Conservation (phyloP, 2,329 filamentous ascomycete species). For the Aspergillus viridinutans region DNA sequence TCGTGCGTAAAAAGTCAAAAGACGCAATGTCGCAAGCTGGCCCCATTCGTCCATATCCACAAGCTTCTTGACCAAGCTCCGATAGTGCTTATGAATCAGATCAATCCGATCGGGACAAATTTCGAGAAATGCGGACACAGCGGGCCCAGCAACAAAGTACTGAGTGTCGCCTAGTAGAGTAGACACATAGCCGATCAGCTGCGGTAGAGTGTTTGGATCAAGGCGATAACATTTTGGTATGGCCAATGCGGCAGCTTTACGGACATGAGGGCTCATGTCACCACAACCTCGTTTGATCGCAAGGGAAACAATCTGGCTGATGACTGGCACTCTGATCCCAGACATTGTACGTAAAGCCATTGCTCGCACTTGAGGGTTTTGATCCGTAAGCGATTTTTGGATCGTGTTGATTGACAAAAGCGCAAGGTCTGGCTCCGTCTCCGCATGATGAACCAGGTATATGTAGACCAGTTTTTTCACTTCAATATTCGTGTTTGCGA, state of each 20-base stretch:
- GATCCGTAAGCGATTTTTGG: slow-evolving; percentile 92
- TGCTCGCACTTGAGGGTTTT: slow-evolving; percentile 83
- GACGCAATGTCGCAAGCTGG: slow-evolving; percentile 73
- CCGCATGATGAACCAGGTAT: slow-evolving; percentile 93
- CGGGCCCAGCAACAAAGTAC: slow-evolving; percentile 94
- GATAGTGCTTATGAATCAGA: slow-evolving; percentile 86
- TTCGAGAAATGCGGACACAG: slow-evolving; percentile 82
- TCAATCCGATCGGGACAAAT: slow-evolving; percentile 84
- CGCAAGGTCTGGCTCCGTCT: slow-evolving; percentile 90
- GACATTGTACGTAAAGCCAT: slow-evolving; percentile 96
- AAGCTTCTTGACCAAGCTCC: slow-evolving; percentile 76
- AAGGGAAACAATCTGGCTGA: slow-evolving; percentile 93
- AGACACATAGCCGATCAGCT: slow-evolving; percentile 76
- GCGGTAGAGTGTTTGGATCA: slow-evolving; percentile 78
- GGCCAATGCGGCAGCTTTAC: slow-evolving; percentile 85
- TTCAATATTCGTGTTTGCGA: slow-evolving; percentile 86
- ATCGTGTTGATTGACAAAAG: slow-evolving; percentile 98
- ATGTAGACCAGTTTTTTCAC: slow-evolving; percentile 99
- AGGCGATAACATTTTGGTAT: slow-evolving; percentile 95
- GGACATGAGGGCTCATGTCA: slow-evolving; percentile 92
- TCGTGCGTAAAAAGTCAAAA: slow-evolving; percentile 81
- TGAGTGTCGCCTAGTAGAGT: slow-evolving; percentile 82
- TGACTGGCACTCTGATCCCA: slow-evolving; percentile 92
- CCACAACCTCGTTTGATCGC: slow-evolving; percentile 91
- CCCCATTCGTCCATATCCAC: slow-evolving; percentile 99